phyloP scores from a whole-genome alignment of 2,329 filamentous ascomycete genomes.

The Leptoxyphium fumago region DNA sequence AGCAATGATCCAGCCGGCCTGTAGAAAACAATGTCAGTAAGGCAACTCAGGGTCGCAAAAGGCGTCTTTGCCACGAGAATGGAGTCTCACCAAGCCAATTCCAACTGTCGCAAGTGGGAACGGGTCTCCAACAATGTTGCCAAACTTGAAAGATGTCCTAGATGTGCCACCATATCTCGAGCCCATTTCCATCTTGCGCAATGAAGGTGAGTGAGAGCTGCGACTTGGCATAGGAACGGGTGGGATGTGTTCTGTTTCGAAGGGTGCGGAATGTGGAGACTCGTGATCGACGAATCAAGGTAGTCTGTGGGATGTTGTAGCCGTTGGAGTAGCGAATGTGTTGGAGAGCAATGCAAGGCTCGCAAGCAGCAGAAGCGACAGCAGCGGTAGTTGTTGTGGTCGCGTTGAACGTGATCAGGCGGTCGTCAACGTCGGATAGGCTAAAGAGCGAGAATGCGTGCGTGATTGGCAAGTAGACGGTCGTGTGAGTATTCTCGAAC shows the following conservation, averaged over 20 bases:
- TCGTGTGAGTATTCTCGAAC: too few species aligned
- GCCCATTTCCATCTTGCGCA: slow-evolving; percentile 65
- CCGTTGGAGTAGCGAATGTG: background rate
- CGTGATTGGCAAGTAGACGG: too few species aligned
- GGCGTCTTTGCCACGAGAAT: background rate
- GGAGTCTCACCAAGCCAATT: slow-evolving; percentile 62
- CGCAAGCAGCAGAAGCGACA: background rate
- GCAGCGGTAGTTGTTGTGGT: background rate
- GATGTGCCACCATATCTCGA: slow-evolving; percentile 30
- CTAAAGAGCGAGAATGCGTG: too few species aligned
- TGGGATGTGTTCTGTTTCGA: too few species aligned
- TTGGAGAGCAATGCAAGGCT: background rate
- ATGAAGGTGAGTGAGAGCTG: slow-evolving; percentile 56
- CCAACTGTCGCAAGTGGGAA: slow-evolving; percentile 91
- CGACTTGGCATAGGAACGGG: slow-evolving; percentile 48
- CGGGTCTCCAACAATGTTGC: slow-evolving; percentile 88
- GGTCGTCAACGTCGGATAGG: background rate
- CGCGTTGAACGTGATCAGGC: background rate
- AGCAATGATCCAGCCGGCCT: slow-evolving; percentile 92
- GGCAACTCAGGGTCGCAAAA: background rate
- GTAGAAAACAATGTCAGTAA: background rate
- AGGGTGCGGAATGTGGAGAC: too few species aligned
- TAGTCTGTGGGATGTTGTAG: too few species aligned
- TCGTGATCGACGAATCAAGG: too few species aligned
- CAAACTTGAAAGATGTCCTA: slow-evolving; percentile 48